phyloP scores from a whole-genome alignment of 2,329 filamentous ascomycete species.

The Didymella pinodella region DNA sequence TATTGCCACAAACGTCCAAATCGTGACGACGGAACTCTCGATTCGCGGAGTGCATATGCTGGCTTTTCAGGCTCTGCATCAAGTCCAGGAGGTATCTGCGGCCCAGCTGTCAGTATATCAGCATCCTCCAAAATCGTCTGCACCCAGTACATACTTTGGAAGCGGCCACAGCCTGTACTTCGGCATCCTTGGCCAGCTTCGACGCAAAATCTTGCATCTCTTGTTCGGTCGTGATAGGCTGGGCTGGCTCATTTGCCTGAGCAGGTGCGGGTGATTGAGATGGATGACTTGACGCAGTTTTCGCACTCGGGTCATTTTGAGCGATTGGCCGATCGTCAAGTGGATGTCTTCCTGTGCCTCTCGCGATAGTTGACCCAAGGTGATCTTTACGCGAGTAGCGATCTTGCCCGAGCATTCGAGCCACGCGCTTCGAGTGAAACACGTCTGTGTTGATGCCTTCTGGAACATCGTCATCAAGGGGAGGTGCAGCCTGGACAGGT shows the following conservation, averaged over 20 bases:
- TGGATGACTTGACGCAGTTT: constrained; percentile 35
- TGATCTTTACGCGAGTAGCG: constrained; percentile 45
- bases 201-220: constrained; percentile 58
- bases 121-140: constrained; percentile 33
- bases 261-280: constrained; percentile 24
- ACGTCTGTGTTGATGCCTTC: constrained; percentile 68
- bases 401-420: constrained; percentile 62
- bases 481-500: constrained; percentile 41
- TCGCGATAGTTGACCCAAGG: constrained; percentile 37
- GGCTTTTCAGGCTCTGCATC: constrained; percentile 41
- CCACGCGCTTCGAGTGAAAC: constrained; percentile 68
- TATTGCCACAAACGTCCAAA: constrained; percentile 94
- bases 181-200: constrained; percentile 55
- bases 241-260: constrained; percentile 10
- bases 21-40: constrained; percentile 86
- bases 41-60: constrained; percentile 80
- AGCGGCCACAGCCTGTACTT: constrained; percentile 18
- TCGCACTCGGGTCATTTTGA: constrained; percentile 50
- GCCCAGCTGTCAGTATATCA: constrained; percentile 57
- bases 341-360: constrained; percentile 43
- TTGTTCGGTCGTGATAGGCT: constrained; percentile 31
- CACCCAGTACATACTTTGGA: constrained; percentile 37
- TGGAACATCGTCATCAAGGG: constrained; percentile 57
- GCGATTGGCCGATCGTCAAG: constrained; percentile 49
- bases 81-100: constrained; percentile 46